Conservation (phyloP, 148 eudicot species). For the Camellia granthamiana region DNA sequence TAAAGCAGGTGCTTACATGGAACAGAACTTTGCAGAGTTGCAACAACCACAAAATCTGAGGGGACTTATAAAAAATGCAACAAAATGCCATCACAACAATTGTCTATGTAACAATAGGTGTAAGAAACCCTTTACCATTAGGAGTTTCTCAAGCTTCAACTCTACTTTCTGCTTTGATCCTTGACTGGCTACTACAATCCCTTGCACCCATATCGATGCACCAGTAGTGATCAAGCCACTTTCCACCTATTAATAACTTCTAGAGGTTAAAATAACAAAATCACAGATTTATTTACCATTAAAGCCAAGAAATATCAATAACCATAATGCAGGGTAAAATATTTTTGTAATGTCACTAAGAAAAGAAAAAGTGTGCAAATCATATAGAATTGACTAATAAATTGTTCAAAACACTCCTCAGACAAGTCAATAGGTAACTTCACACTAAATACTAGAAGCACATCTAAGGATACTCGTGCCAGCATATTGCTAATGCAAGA, state of each 20-base stretch:
- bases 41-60: not conserved
- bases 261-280: constrained; percentile 6
- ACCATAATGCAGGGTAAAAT: not conserved
- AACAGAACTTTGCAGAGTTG: not conserved
- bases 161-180: constrained; percentile 95
- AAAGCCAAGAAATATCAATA: not conserved
- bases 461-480: not conserved
- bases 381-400: not conserved
- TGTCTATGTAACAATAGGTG: not conserved
- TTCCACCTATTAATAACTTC: constrained; percentile 58
- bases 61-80: not conserved
- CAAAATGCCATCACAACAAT: constrained; percentile 7
- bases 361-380: not conserved
- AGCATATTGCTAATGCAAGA: not conserved
- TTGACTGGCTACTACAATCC: constrained; percentile 71
- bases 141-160: constrained; percentile 71
- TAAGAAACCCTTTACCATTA: constrained; percentile 43
- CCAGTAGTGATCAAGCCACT: constrained; percentile 74
- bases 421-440: not conserved
- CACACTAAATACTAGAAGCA: not conserved
- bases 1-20: not conserved
- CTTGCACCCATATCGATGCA: constrained; percentile 82
- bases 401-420: not conserved
- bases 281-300: not conserved
- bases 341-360: not conserved